Percentiles rank a stretch among this genome's conserved stretches.
Conservation (phyloP, 1,284 basidiomycete genomes). For the Cutaneotrichosporon sp. region DNA sequence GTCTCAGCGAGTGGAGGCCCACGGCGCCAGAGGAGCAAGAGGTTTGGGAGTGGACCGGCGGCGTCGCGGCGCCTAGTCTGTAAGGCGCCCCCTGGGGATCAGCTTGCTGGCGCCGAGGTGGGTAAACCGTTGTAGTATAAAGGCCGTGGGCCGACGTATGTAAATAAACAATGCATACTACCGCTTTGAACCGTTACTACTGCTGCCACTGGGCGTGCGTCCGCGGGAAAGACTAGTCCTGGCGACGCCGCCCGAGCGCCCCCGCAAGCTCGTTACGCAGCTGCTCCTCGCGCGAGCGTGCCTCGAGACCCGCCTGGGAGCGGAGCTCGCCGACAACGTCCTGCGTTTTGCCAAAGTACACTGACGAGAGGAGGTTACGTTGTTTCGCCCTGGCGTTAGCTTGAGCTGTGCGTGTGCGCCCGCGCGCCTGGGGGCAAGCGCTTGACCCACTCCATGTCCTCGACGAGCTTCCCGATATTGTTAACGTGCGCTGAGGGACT, state of each 20-base stretch:
- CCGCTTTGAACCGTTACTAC: too few species aligned
- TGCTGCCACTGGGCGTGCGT: too few species aligned
- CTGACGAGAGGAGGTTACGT: conserved; percentile 91
- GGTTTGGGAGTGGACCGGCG: conserved; percentile 30
- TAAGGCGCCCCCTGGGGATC: too few species aligned
- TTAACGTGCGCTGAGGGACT: conserved; percentile 75
- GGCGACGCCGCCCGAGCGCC: conserved; percentile 36
- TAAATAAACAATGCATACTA: conserved; percentile 18
- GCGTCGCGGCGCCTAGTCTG: background rate
- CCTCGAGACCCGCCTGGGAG: conserved; percentile 78
- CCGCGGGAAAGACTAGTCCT: too few species aligned
- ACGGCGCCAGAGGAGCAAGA: conserved; percentile 21
- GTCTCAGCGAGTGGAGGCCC: conserved; percentile 22
- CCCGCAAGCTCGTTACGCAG: conserved; percentile 92
- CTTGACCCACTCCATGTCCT: conserved; percentile 76
- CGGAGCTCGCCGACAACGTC: conserved; percentile 90
- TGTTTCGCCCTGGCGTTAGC: conserved; percentile 59
- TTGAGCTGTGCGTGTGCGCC: too few species aligned
- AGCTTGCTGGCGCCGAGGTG: too few species aligned
- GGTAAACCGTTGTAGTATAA: too few species aligned
- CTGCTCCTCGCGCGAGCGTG: conserved; percentile 71
- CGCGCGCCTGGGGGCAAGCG: background rate
- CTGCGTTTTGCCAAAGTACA: conserved; percentile 97
- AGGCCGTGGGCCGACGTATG: background rate
- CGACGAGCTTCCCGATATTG: conserved; percentile 90